phyloP scores from a whole-genome alignment of 179 eudicot genomes.

The Silene coronaria region DNA sequence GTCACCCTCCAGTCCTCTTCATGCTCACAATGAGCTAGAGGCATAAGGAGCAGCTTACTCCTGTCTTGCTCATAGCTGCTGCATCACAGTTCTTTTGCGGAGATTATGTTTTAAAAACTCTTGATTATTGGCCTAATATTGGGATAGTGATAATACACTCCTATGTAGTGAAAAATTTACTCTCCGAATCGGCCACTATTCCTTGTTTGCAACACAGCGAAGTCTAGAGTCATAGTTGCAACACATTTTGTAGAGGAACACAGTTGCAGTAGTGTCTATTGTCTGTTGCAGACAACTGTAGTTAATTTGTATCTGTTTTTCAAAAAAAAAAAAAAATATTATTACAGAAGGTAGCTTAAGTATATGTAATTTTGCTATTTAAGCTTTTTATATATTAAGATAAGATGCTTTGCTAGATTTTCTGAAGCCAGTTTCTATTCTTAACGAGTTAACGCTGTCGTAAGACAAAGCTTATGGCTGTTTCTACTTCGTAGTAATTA shows the following conservation, averaged over 20 bases:
- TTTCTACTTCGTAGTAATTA: too few species aligned
- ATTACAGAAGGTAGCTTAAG: not conserved
- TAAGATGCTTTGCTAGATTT: too few species aligned
- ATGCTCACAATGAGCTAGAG: slow-evolving; percentile 23
- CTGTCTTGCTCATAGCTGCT: not conserved
- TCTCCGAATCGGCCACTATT: slow-evolving; percentile 2
- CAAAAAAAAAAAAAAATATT: too few species aligned
- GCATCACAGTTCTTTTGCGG: not conserved
- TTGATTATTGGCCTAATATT: slow-evolving; percentile 2
- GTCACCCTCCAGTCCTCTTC: slow-evolving; percentile 37
- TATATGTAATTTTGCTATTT: not conserved
- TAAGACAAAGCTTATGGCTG: too few species aligned
- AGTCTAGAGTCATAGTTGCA: slow-evolving; percentile 14
- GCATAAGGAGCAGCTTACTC: not conserved
- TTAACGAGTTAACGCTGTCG: too few species aligned
- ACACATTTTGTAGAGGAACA: slow-evolving; percentile 15
- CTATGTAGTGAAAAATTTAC: not conserved
- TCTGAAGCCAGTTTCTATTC: too few species aligned
- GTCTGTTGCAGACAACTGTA: slow-evolving; percentile 1
- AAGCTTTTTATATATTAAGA: too few species aligned
- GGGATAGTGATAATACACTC: slow-evolving; percentile 1
- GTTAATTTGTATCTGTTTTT: not conserved
- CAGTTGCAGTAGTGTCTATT: slow-evolving; percentile 2
- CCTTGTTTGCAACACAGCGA: not conserved
- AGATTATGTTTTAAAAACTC: not conserved